phyloP scores from a whole-genome alignment of 805 yeast species.

The Ogataea trehaloabstinens region DNA sequence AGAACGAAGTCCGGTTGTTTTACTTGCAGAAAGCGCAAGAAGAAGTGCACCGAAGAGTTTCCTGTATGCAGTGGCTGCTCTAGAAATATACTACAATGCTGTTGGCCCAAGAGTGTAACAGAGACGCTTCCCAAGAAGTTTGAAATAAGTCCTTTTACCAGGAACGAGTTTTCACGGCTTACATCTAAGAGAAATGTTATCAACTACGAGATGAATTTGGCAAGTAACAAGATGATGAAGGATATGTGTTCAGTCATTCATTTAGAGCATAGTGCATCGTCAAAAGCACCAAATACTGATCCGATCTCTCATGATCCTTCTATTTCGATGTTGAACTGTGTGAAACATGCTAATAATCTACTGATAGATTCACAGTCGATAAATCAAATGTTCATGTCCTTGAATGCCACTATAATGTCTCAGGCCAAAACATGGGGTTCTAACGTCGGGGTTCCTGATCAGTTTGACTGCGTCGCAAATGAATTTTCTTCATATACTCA shows the following conservation, averaged over 20 bases:
- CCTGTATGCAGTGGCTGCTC: constrained; percentile 36
- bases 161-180: constrained; percentile 8
- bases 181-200: no score
- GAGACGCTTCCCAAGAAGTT: constrained; percentile 29
- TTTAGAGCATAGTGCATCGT: constrained; percentile 10
- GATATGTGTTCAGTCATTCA: constrained; percentile 28
- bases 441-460: constrained; percentile 3
- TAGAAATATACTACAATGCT: constrained; percentile 32
- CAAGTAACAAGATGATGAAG: no score
- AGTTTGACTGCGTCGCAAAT: no score
- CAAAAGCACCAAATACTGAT: not conserved
- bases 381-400: constrained; percentile 26
- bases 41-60: constrained; percentile 34
- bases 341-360: no score
- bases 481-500: no score
- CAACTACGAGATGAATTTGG: no score
- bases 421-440: constrained; percentile 20
- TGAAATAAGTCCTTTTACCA: constrained; percentile 21
- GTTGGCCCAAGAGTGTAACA: constrained; percentile 28
- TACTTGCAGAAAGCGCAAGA: constrained; percentile 37
- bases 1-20: constrained; percentile 36
- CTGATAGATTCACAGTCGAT: constrained; percentile 15
- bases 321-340: no score
- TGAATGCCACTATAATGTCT: constrained; percentile 20
- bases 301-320: no score